Percentiles rank a stretch among this genome's conserved stretches.
Evolutionary conservation across 345 rosid genomes (phyloP).

Genomic region (Arabidopsis suecica): DNA sequence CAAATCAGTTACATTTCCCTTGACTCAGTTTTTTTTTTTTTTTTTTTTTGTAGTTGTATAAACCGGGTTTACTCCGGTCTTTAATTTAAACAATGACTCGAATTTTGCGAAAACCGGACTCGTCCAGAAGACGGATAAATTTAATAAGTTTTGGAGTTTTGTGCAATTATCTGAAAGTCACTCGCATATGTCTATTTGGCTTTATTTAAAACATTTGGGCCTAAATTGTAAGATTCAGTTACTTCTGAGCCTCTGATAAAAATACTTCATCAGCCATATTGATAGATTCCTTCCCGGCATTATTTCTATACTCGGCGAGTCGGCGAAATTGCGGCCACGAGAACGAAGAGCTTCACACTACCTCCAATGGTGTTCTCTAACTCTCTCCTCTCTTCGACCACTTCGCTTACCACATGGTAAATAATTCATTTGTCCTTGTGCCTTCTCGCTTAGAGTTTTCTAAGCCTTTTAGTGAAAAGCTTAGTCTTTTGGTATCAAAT

Average conservation of each 20-base stretch:
- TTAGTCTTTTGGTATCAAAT: not conserved
- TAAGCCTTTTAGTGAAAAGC: not conserved
- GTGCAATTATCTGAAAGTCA: not conserved
- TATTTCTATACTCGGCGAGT: conserved; percentile 27
- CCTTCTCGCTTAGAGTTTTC: not conserved
- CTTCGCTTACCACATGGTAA: conserved; percentile 48
- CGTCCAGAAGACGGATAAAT: not conserved
- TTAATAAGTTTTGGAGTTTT: not conserved
- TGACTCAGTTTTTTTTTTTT: not conserved
- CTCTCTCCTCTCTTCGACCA: conserved; percentile 40
- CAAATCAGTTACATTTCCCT: conserved; percentile 23
- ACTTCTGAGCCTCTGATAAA: not conserved
- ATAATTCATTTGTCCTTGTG: conserved; percentile 11
- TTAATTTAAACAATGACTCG: not conserved
- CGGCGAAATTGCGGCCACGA: not conserved
- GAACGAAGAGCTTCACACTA: conserved; percentile 32
- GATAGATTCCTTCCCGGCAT: conserved; percentile 25
- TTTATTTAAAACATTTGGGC: not conserved
- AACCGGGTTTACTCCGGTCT: conserved; percentile 30
- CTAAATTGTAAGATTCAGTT: conserved; percentile 10
- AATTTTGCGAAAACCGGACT: conserved; percentile 7
- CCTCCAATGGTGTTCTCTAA: conserved; percentile 48
- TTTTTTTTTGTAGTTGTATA: not conserved
- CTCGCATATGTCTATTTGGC: not conserved
- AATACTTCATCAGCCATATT: not conserved